A percentile compares a stretch with the other conserved stretches of the same genome.
phyloP scores from a whole-genome alignment of 768 basidiomycete species.

The Russula lepida region DNA sequence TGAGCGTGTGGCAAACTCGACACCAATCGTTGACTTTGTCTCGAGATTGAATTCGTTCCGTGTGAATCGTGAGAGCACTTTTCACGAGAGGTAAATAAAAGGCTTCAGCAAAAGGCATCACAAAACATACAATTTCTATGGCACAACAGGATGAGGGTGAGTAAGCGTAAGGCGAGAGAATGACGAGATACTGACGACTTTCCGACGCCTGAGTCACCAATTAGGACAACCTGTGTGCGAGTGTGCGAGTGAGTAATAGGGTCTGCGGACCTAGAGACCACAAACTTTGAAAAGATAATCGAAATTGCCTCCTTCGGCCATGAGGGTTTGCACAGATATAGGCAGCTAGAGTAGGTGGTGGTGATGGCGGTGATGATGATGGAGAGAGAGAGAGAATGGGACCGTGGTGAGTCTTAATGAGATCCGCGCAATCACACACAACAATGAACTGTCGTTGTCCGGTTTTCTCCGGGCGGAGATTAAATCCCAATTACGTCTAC shows the following conservation, averaged over 20 bases:
- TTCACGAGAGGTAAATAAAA: conserved; percentile 17
- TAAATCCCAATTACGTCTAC: not conserved
- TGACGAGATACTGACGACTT: conserved; percentile 78
- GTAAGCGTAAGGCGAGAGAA: not conserved
- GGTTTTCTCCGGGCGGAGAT: conserved; percentile 3
- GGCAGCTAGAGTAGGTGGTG: conserved; percentile 22
- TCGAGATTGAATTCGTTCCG: conserved; percentile 99
- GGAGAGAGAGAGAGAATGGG: not conserved
- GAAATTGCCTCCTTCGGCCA: conserved; percentile 94
- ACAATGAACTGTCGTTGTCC: not conserved
- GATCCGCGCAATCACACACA: not conserved
- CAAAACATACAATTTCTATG: conserved; percentile 55
- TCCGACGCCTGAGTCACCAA: conserved; percentile 98
- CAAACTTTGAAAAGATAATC: conserved; percentile 97
- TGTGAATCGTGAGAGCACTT: conserved; percentile 99
- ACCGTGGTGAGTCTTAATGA: not conserved
- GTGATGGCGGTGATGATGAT: not conserved
- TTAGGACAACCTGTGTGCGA: conserved; percentile 76
- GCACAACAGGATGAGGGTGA: conserved; percentile 4
- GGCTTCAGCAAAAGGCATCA: not conserved
- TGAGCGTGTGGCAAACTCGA: conserved; percentile 95
- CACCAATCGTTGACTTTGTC: conserved; percentile 98
- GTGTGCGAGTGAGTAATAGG: not conserved
- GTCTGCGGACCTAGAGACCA: not conserved
- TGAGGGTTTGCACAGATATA: conserved; percentile 29